Conservation (phyloP, 2,329 filamentous ascomycete species). For the Epichloe elymi region DNA sequence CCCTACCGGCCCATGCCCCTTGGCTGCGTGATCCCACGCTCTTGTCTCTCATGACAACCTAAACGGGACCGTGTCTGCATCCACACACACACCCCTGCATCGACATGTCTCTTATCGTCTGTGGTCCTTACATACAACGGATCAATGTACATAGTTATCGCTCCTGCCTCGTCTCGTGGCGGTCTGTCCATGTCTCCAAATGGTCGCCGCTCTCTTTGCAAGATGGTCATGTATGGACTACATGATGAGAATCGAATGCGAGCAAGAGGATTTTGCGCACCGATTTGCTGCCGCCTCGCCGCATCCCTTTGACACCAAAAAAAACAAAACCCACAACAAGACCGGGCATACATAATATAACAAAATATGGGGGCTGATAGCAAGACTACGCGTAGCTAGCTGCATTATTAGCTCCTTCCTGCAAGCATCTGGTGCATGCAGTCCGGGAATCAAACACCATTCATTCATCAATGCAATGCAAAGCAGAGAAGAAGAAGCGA, state of each 20-base stretch:
- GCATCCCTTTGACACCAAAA: not conserved
- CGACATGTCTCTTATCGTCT: not conserved
- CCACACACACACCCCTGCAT: not conserved
- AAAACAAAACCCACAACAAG: no score
- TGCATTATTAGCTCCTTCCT: not conserved
- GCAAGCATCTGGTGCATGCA: not conserved
- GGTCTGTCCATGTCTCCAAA: not conserved
- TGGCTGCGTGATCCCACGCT: conserved; percentile 3
- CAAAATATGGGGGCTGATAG: not conserved
- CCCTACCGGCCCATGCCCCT: not conserved
- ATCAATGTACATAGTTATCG: not conserved
- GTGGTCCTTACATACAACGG: not conserved
- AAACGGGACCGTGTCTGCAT: not conserved
- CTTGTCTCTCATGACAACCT: conserved; percentile 3
- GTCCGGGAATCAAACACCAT: not conserved
- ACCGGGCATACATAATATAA: not conserved
- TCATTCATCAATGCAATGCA: not conserved
- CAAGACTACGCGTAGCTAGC: not conserved
- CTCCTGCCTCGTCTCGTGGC: not conserved
- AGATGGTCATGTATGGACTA: no score
- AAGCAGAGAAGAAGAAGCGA: not conserved
- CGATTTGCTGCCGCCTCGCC: not conserved
- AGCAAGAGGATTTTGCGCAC: not conserved
- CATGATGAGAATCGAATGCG: not conserved
- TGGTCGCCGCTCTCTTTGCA: no score